phyloP scores from a whole-genome alignment of 1,284 basidiomycete species.

The Malassezia japonica region DNA sequence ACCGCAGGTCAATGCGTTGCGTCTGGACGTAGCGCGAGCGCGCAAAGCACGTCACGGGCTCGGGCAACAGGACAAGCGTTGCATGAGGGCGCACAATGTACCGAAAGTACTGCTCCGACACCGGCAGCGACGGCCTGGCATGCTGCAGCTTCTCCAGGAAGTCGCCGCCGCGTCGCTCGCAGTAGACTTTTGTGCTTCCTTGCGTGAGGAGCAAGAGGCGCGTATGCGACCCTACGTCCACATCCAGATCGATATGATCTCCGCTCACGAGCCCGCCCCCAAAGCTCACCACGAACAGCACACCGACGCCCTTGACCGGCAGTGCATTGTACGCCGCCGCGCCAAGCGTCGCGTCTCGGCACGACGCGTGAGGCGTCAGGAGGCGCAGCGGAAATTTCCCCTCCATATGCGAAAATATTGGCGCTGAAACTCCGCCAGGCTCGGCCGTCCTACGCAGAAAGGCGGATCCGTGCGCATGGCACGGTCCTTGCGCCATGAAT shows the following conservation, averaged over 20 bases:
- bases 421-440: conserved; percentile 4
- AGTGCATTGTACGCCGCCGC: conserved; percentile 1
- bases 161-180: conserved; percentile 8
- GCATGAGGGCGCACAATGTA: conserved; percentile 26
- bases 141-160: not conserved
- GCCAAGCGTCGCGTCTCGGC: conserved; percentile 2
- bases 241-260: conserved; percentile 61
- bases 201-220: conserved; percentile 68
- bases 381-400: conserved; percentile 9
- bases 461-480: conserved; percentile 5
- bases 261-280: conserved; percentile 88
- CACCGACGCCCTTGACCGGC: conserved; percentile 52
- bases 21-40: conserved; percentile 31
- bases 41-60: conserved; percentile 43
- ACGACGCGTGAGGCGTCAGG: not conserved
- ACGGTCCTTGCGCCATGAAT: conserved; percentile 9
- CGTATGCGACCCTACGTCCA: conserved; percentile 57
- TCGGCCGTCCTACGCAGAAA: not conserved
- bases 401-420: conserved; percentile 14
- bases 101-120: conserved; percentile 13
- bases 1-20: conserved; percentile 38
- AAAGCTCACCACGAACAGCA: conserved; percentile 75
- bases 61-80: conserved; percentile 34
- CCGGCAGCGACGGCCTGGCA: not conserved
- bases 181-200: conserved; percentile 53